Base-by-base conservation (phyloP, 768 basidiomycete genomes). In the Phylloporus scabripes region DNA sequence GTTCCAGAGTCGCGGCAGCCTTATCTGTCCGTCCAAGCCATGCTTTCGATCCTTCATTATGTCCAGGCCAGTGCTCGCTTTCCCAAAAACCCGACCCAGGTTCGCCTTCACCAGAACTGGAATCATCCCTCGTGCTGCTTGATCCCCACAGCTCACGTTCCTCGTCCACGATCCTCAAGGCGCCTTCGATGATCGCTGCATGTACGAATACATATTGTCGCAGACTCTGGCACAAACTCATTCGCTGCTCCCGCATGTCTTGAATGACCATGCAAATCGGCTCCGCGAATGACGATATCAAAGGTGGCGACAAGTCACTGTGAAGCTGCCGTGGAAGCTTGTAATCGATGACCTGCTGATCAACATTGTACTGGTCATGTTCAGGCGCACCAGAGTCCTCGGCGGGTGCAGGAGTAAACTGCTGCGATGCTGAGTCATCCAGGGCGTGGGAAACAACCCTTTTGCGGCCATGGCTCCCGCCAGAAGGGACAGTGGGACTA, bases 171-270 rank as follows among this genome's bases (percentile, higher is more conserved):
- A 92, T 72, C 75, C 79, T 75, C 68, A 92, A 66, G 14, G 85
- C 79, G 7, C 91, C 90, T 66, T 90, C 87, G 49, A 92, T 78
- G 49, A 93, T 74, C 15, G 84, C 91, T 26, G 85, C 82, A 63
- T 96, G 90, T 32, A 92, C 88, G 67, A 94, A 97, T 17, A 94
- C 85, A 61, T 94, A 98, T 70, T 98, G 95, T 50, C 93, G 74
- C 61, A 94, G 70, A 65, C 88, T 95, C 73, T 95, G 94, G 63
- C 94, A 95, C 53, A 96, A 69, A 60, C 90, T 92, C 95, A 98
- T 98, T 46, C 95, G 75, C 70, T 97, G 94, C 66, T 94, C 85
- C 39, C 95, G 78, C 85, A 98, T 92, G 62, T 93, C 90, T 68
- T 94, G 91, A 44, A 97, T 74, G 1, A 96, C 78, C 47, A 82